Evolutionary conservation across 2,329 filamentous ascomycete species (phyloP).

Genomic region (Curvularia verruculosa): DNA sequence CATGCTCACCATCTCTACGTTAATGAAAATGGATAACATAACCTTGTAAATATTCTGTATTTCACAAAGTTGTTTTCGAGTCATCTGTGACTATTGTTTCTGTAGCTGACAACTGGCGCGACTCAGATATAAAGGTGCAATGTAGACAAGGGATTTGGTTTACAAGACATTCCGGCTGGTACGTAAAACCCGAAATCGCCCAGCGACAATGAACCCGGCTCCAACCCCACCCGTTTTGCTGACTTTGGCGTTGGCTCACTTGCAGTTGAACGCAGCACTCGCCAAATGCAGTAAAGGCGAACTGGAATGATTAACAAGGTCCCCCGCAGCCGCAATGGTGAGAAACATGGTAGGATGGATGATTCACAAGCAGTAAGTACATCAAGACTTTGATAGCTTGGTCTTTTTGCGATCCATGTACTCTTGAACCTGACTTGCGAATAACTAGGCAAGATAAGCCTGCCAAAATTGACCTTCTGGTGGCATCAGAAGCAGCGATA

Average conservation of each 20-base stretch:
- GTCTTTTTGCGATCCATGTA: background rate
- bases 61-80: background rate
- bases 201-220: background rate
- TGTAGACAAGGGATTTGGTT: background rate
- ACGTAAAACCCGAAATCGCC: background rate
- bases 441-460: background rate
- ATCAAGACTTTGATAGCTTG: background rate
- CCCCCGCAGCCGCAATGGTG: background rate
- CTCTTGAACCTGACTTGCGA: slow-evolving; percentile 4
- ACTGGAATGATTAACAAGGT: background rate
- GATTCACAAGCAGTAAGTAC: slow-evolving; percentile 12
- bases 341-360: background rate
- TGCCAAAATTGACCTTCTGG: background rate
- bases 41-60: background rate
- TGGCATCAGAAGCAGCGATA: background rate
- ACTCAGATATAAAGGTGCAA: background rate
- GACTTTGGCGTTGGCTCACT: background rate
- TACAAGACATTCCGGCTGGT: background rate
- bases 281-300: slow-evolving; percentile 6
- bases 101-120: too few relatives aligned
- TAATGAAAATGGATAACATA: background rate
- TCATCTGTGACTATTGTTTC: background rate
- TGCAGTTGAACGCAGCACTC: slow-evolving; percentile 1
- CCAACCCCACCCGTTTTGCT: slow-evolving; percentile 9
- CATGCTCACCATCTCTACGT: background rate